phyloP scores from a whole-genome alignment of 441 rosid genomes.

The Euphorbia schlechtendalii region DNA sequence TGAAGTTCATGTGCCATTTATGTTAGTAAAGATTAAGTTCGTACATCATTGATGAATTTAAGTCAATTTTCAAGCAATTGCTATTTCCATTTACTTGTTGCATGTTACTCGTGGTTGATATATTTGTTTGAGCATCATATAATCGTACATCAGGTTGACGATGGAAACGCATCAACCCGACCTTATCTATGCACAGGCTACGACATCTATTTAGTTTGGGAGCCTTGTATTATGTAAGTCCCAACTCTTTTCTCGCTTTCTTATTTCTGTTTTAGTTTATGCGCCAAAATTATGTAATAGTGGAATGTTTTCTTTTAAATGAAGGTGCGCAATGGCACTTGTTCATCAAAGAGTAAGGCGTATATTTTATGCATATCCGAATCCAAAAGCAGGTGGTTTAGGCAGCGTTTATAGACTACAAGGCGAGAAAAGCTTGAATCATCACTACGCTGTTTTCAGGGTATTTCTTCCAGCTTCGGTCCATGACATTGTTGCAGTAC shows the following conservation, averaged over 20 bases:
- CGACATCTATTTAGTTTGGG: constrained; percentile 68
- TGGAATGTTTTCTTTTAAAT: constrained; percentile 1
- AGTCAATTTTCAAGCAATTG: no score
- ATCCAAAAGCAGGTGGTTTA: constrained; percentile 56
- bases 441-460: constrained; percentile 89
- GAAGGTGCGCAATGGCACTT: constrained; percentile 97
- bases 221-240: constrained; percentile 67
- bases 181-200: constrained; percentile 88
- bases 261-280: neutral
- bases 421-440: constrained; percentile 91
- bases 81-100: constrained; percentile 4
- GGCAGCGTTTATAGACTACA: constrained; percentile 77
- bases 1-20: no score
- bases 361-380: constrained; percentile 69
- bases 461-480: constrained; percentile 40
- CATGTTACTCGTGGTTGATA: neutral
- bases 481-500: constrained; percentile 8
- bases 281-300: constrained; percentile 8
- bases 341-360: constrained; percentile 89
- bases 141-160: constrained; percentile 32
- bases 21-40: no score
- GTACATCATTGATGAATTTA: no score
- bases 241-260: neutral
- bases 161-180: constrained; percentile 26
- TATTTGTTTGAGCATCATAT: neutral